Conservation (phyloP, 2,329 filamentous ascomycete species). For the Aspergillus neotritici region DNA sequence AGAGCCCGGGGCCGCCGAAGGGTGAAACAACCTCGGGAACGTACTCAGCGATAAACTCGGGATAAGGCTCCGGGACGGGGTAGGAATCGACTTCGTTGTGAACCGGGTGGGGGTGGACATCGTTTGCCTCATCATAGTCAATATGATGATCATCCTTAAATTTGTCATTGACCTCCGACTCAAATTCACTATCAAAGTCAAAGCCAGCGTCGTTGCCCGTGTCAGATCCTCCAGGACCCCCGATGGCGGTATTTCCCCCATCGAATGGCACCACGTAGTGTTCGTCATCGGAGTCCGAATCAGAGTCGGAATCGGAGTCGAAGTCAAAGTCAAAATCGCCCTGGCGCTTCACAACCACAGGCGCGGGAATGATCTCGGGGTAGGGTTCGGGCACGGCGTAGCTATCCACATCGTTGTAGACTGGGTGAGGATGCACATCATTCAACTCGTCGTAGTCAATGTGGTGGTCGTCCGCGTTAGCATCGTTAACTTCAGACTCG, state of each 20-base stretch:
- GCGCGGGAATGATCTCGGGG: no score
- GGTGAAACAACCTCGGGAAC: no score
- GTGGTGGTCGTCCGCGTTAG: conserved; percentile 4
- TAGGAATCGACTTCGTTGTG: no score
- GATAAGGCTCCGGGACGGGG: no score
- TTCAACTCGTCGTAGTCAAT: background rate
- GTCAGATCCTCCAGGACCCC: conserved; percentile 21
- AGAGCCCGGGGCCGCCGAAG: no score
- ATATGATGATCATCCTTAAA: conserved; percentile 22
- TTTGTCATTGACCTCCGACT: conserved; percentile 10
- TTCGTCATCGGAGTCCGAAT: conserved; percentile 19
- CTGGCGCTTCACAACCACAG: no score
- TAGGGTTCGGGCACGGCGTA: conserved; percentile 3
- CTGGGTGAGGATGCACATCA: conserved; percentile 2
- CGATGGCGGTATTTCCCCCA: conserved; percentile 9
- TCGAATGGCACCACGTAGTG: conserved; percentile 7
- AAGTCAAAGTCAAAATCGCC: background rate
- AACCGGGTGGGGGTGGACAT: background rate
- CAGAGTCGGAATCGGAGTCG: conserved; percentile 14
- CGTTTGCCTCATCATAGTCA: conserved; percentile 2
- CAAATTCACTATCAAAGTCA: conserved; percentile 7
- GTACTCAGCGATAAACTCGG: no score
- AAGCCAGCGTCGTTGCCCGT: conserved; percentile 10
- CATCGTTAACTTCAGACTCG: background rate
- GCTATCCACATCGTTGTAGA: background rate